Conservation (phyloP, 176 grass and related monocot species). For the Aegilops speltoides region DNA sequence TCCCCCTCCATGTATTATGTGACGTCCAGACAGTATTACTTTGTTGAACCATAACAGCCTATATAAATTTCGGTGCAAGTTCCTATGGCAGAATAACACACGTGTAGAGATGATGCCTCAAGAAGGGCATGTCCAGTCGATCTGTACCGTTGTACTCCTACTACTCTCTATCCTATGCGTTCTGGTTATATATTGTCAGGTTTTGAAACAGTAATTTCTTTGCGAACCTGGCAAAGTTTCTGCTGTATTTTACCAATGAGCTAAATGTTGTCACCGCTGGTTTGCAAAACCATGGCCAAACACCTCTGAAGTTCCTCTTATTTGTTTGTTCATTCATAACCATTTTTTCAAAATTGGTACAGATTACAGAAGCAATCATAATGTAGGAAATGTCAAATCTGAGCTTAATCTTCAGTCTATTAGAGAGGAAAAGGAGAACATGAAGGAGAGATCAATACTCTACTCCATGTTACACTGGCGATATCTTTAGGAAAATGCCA, state of each 20-base stretch:
- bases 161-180: not conserved
- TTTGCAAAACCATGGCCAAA: too few species aligned
- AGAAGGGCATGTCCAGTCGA: not conserved
- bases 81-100: constrained; percentile 30
- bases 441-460: too few species aligned
- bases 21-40: constrained; percentile 29
- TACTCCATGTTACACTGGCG: too few species aligned
- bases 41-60: constrained; percentile 46
- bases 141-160: constrained; percentile 4
- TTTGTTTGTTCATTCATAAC: too few species aligned
- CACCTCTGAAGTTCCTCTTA: too few species aligned
- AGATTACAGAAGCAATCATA: too few species aligned
- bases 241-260: too few species aligned
- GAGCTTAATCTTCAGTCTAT: not conserved
- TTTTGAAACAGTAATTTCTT: not conserved
- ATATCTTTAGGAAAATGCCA: not conserved
- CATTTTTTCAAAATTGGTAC: too few species aligned
- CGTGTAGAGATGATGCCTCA: constrained; percentile 32
- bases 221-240: not conserved
- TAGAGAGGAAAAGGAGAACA: not conserved
- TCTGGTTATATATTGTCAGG: constrained; percentile 15
- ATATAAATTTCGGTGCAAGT: constrained; percentile 45
- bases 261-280: too few species aligned
- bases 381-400: too few species aligned
- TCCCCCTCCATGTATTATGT: constrained; percentile 45